Base-by-base conservation (phyloP, 345 rosid species). In the Eucalyptus victrix region DNA sequence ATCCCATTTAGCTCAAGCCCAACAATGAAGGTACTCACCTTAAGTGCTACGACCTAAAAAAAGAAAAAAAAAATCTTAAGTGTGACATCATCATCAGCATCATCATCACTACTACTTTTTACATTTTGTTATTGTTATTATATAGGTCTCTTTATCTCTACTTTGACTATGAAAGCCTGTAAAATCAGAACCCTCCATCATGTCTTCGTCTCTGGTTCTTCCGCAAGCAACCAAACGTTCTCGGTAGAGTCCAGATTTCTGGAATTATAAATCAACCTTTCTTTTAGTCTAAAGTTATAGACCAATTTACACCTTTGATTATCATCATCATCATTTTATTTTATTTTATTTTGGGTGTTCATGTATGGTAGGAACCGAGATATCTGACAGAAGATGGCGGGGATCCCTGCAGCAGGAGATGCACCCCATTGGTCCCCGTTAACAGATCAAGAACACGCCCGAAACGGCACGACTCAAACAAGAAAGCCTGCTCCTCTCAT, bases 371-470 rank as follows among this genome's bases (percentile, higher is more conserved):
- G 62, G 62, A 1, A 56, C 30, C 30, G 24, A 30, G 1, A 56
- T 23, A 56, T 56, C 30, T 56, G 62, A 6, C 5, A 56, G 62
- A 56, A 56, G 62, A 56, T 56, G 62, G 62, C 12, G 1, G n/a
- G 3, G 65, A 58, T 0, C 5, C 5, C 30, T 10, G 30, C 65
- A 58, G 65, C n/a, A 10, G 62, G 6, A 56, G 65, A 58, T 58
- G 65, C 65, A 11, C 7, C 65, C 0, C 3, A 10, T 0, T 58
- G 3, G 14, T 58, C 30, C 1, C 26, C 30, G 13, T 11, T 30
- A 58, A 58, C 28, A 24, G 13, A 58, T 58, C 6, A 58, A 58
- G 14, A 58, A 24, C 3, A 58, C 13, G 62, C 30, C 62, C 62
- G 28, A 56, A 56, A 23, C n/a, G 13, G 6, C 65, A 58, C 65